Evolutionary conservation across 108 stramenopile genomes (phyloP).

Genomic region (Parietichytrium sp.): DNA sequence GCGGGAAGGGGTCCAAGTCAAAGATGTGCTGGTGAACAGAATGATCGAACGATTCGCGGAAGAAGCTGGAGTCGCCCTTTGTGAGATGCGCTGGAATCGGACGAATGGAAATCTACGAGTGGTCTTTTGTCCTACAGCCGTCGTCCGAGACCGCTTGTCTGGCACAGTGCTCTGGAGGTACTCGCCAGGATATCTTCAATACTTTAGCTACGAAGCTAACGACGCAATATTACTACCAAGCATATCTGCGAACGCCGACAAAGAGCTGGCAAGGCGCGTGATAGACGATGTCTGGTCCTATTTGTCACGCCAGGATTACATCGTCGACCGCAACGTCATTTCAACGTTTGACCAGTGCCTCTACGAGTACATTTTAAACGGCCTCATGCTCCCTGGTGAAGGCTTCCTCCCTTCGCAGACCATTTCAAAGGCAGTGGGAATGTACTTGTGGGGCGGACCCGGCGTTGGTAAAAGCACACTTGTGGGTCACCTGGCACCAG

Average conservation of each 20-base stretch:
- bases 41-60: neutral
- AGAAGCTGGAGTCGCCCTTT: neutral
- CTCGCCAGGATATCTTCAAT: constrained; percentile 13
- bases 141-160: neutral
- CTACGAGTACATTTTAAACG: neutral
- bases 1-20: neutral
- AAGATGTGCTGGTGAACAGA: neutral
- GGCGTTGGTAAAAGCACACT: constrained; percentile 28
- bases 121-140: neutral
- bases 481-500: neutral
- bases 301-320: neutral
- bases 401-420: neutral
- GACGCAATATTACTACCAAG: neutral
- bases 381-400: neutral
- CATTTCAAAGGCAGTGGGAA: neutral
- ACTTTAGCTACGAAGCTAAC: neutral
- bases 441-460: neutral
- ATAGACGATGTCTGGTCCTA: neutral
- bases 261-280: neutral
- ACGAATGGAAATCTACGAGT: neutral
- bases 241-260: too few relatives aligned
- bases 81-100: neutral
- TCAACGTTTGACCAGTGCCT: neutral
- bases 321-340: neutral
- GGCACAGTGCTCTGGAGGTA: neutral